phyloP scores from a whole-genome alignment of 495 filamentous ascomycete species.

The Lasiosphaeria miniovina region DNA sequence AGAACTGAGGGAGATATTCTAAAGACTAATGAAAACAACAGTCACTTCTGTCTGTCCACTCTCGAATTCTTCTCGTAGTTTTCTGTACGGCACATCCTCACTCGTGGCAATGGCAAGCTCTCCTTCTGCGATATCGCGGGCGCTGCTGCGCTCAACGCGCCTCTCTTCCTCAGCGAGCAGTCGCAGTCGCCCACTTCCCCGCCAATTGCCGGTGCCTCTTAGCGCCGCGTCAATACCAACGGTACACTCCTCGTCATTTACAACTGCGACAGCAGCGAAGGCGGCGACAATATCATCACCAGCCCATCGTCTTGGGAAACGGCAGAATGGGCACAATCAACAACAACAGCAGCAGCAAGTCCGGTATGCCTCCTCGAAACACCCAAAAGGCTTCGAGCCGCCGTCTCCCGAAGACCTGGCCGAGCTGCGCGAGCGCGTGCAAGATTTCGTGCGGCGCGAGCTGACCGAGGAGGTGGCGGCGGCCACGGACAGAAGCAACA shows the following conservation, averaged over 20 bases:
- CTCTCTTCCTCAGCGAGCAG: conserved; percentile 7
- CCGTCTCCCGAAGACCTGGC: conserved; percentile 71
- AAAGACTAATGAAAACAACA: too few species aligned
- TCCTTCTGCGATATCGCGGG: conserved; percentile 22
- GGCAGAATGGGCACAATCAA: conserved; percentile 18
- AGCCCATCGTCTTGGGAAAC: conserved; percentile 1
- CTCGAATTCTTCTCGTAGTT: background rate
- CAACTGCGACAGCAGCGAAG: conserved; percentile 15
- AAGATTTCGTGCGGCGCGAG: conserved; percentile 84
- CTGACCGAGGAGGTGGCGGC: conserved; percentile 82
- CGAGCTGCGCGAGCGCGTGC: conserved; percentile 85
- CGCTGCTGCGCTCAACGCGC: conserved; percentile 30
- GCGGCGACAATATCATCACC: conserved; percentile 3
- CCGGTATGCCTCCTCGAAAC: conserved; percentile 61
- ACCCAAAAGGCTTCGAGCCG: conserved; percentile 77
- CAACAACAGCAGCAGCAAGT: conserved; percentile 20
- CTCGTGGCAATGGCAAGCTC: conserved; percentile 26
- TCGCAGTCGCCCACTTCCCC: conserved; percentile 1
- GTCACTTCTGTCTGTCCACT: too few species aligned
- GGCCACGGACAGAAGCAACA: conserved; percentile 77
- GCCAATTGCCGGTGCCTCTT: conserved; percentile 11
- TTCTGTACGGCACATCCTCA: background rate
- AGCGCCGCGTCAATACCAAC: conserved; percentile 11
- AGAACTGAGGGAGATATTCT: too few species aligned
- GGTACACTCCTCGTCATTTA: conserved; percentile 18